Evolutionary conservation across 2,329 filamentous ascomycete species (phyloP).

Genomic region (Hypomyces rosellus): DNA sequence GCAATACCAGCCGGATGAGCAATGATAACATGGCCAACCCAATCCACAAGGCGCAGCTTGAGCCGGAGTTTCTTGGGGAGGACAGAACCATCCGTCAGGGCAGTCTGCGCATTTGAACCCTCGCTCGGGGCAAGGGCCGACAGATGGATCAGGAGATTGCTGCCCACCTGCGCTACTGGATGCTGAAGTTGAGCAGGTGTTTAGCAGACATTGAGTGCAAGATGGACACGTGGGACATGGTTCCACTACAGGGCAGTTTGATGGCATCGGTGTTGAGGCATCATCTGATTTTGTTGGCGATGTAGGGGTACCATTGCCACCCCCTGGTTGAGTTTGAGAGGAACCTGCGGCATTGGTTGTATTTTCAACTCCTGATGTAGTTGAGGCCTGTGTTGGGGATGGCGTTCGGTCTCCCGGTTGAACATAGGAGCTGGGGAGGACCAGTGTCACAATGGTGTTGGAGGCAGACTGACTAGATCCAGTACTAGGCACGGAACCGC

Average conservation of each 20-base stretch:
- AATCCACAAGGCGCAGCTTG: constrained; percentile 22
- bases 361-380: not conserved
- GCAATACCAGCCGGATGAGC: constrained; percentile 24
- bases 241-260: constrained; percentile 1
- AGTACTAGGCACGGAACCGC: not conserved
- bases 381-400: not conserved
- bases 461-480: not conserved
- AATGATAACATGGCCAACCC: constrained; percentile 28
- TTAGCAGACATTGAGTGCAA: constrained; percentile 12
- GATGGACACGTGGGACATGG: constrained; percentile 15
- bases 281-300: not conserved
- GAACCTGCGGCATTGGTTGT: not conserved
- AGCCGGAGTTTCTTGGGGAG: constrained; percentile 25
- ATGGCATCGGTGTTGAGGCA: not conserved
- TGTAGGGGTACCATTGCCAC: not conserved
- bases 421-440: constrained; percentile 1
- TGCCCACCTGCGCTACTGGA: not conserved
- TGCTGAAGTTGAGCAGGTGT: not conserved
- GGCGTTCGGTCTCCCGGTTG: not conserved
- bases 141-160: constrained; percentile 5
- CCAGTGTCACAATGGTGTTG: not conserved
- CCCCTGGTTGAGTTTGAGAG: not conserved
- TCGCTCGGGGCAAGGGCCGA: constrained; percentile 19
- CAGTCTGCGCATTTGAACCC: constrained; percentile 25
- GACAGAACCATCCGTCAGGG: constrained; percentile 26